Evolutionary conservation across 345 rosid species (phyloP), one percentile per base, ranked within the genome.

Genomic region (Streptanthus diversifolius): DNA sequence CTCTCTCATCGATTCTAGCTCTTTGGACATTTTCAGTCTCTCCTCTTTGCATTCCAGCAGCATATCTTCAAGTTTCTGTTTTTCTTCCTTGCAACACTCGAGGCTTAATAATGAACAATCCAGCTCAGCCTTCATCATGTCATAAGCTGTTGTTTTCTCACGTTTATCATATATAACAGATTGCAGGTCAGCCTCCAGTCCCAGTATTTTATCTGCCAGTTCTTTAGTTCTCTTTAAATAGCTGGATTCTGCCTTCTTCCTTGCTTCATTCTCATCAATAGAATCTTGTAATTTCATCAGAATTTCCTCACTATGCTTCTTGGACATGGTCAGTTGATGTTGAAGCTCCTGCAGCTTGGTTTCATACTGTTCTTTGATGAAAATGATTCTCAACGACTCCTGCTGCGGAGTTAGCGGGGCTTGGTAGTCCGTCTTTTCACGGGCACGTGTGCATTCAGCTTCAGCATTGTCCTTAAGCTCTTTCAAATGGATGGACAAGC

Each of bases 1-100:
- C 75, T 82, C 83, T 82, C 82, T 88, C 80, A 76, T 80, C 70
- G 63, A 60, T 49, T 66, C 58, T 39, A 91, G 85, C 64, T 95
- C 97, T 67, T 55, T 72, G 18, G 84, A 81, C 77, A 95, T 59
- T 70, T 73, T 83, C 70, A 80, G 71, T 63, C 79, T 95, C 73
- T 84, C 93, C 77, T 85, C 84, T 0, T 69, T 70, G 80, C 88
- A 83, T 74, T 89, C 88, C 54, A 76, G 82, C 76, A 91, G 69
- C 63, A 76, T 79, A 63, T 75, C 83, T 86, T 95, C 96, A 68
- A 93, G 86, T 53, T 79, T 90, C 66, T 88, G 79, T 60, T 95
- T 91, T 79, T 95, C 99, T 85, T 91, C 97, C 82, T 89, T 95
- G 60, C 99, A 95, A 81, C 99, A 95, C 73, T 91, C 96, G 0